Percentiles rank a stretch among this genome's conserved stretches.
phyloP scores from a whole-genome alignment of 331 rosid species.

The Phaseolus coccineus region DNA sequence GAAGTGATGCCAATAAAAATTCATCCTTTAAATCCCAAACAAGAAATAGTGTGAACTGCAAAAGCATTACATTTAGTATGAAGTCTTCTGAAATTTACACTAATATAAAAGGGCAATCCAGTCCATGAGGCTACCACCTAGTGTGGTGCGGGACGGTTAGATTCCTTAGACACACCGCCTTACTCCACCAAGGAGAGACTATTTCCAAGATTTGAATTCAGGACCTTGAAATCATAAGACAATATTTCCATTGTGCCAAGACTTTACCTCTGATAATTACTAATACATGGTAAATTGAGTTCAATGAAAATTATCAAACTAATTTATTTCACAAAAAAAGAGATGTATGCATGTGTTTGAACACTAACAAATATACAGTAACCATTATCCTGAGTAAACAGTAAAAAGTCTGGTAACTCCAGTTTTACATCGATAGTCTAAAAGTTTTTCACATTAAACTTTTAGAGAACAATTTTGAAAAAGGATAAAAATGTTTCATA shows the following conservation, averaged over 20 bases:
- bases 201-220: background rate
- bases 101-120: background rate
- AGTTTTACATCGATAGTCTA: background rate
- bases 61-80: constrained; percentile 5
- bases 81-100: background rate
- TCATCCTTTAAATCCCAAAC: background rate
- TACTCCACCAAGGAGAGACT: background rate
- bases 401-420: background rate
- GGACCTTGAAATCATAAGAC: background rate
- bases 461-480: background rate
- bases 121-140: background rate
- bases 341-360: background rate
- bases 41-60: background rate
- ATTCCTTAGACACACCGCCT: background rate
- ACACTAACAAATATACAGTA: background rate
- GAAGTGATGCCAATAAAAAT: background rate
- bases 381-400: background rate
- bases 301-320: background rate
- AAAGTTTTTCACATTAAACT: background rate
- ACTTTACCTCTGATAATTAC: background rate
- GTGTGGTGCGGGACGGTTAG: background rate
- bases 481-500: background rate
- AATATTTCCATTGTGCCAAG: background rate
- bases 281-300: background rate
- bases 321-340: background rate